Evolutionary conservation across 2,329 filamentous ascomycete species (phyloP), one percentile per base, ranked within the genome.

Genomic region (Fonsecaea monophora): DNA sequence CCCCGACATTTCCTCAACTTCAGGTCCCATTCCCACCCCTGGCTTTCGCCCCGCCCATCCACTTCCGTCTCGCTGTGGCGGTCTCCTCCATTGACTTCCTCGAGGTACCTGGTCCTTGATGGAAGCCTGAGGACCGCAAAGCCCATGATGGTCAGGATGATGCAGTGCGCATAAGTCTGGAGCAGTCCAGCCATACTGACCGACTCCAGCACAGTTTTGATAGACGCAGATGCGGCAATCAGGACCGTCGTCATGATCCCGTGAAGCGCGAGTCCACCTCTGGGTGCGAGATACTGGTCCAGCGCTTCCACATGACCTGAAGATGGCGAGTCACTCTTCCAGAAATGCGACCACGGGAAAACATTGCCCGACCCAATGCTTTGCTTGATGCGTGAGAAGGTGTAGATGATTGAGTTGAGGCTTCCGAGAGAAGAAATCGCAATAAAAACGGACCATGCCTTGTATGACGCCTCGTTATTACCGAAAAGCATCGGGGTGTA

Each of bases 401-500:
- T 55, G 53, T 55, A 55, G 8, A 55, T 55, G 53, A 55, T 55
- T 32, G 53, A 55, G 53, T 55, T 55, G 53, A 55, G 32, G 18
- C 53, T 55, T 3, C 53, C 53, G 6, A 55, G 13, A 37, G 53
- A 55, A 7, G 53, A 55, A n/a, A 55, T 55, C 30, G 53, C 53
- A 37, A 55, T 55, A 15, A 55, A 38, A 18, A 55, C 53, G 8
- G 53, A 55, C 53, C 53, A 55, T 25, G 53, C 53, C 53, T 55
- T 55, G 32, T 35, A 34, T 55, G 53, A 12, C 53, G 53, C 53
- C 53, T 55, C 53, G 8, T 35, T 55, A 12, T 55, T 55, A 5
- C 53, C 53, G 30, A 55, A 55, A 6, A 48, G 21, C 32, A 45
- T 45, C n/a, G 42, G 40, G 13, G 18, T 25, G 42, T 53, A 34